Conservation (phyloP, 768 basidiomycete species). For the Termitomyces bulborhizus region DNA sequence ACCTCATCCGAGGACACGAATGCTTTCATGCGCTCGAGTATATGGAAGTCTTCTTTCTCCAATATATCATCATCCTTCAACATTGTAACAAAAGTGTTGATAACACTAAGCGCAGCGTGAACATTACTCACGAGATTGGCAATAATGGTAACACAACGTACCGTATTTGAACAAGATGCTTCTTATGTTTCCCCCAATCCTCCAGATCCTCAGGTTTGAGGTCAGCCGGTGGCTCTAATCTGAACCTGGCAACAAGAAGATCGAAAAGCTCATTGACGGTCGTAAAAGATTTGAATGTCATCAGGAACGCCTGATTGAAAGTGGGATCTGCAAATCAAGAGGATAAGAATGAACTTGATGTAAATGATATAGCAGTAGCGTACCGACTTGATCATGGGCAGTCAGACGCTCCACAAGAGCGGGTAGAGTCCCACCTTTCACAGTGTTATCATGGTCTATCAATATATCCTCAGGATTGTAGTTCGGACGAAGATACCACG, state of each 20-base stretch:
- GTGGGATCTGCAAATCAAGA: constrained; percentile 39
- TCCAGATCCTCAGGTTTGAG: constrained; percentile 55
- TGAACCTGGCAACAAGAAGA: constrained; percentile 74
- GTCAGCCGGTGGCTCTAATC: constrained; percentile 66
- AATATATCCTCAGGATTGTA: constrained; percentile 76
- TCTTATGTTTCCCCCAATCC: constrained; percentile 84
- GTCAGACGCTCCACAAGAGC: constrained; percentile 89
- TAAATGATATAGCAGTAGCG: constrained; percentile 17
- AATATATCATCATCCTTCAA: constrained; percentile 77
- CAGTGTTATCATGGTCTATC: constrained; percentile 77
- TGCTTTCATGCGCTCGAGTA: constrained; percentile 76
- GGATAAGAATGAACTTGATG: not conserved
- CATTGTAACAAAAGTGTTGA: constrained; percentile 90
- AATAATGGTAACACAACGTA: constrained; percentile 28
- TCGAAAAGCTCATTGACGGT: constrained; percentile 78
- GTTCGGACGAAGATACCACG: constrained; percentile 85
- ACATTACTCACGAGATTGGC: not conserved
- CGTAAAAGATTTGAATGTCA: constrained; percentile 96
- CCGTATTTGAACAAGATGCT: constrained; percentile 84
- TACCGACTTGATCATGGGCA: constrained; percentile 83
- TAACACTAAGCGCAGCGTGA: constrained; percentile 44
- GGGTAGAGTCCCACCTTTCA: constrained; percentile 80
- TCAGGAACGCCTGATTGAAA: constrained; percentile 85
- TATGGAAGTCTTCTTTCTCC: constrained; percentile 80
- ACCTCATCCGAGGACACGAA: constrained; percentile 69